These are phyloP conservation scores for Themeda triandra DNA, from an alignment of 176 grass and related monocot species.

Conservation along the genomic window DNA sequence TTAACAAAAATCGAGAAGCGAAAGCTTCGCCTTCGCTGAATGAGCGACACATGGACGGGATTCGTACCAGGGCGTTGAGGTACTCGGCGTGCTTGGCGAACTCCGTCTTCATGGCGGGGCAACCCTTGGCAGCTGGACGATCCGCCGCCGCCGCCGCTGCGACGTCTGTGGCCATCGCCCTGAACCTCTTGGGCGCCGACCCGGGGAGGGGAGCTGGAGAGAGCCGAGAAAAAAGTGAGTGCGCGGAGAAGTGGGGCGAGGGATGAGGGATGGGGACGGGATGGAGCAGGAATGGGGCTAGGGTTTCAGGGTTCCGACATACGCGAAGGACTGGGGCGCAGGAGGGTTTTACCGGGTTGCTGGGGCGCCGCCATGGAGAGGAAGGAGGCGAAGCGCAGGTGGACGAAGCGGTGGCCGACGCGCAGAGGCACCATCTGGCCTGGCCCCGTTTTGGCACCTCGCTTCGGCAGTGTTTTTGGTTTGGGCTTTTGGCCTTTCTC, in stretches of 20 bases:
- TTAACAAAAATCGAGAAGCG: background rate
- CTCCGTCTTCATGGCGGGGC: slow-evolving; percentile 45
- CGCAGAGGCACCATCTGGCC: slow-evolving; percentile 24
- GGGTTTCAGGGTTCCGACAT: background rate
- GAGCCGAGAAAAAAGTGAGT: background rate
- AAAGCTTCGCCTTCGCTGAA: background rate
- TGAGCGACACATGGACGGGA: background rate
- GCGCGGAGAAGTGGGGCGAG: background rate
- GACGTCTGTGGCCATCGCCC: slow-evolving; percentile 38
- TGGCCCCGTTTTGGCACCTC: background rate
- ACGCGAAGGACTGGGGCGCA: background rate
- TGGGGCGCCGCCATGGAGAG: slow-evolving; percentile 40
- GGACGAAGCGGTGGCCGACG: slow-evolving; percentile 22
- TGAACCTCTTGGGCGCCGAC: slow-evolving; percentile 36
- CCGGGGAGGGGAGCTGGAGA: slow-evolving; percentile 19
- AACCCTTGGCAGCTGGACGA: background rate
- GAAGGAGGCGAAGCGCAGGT: background rate
- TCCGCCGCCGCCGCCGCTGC: background rate
- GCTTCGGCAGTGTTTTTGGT: background rate
- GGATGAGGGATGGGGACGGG: background rate
- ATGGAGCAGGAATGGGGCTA: background rate
- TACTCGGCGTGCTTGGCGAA: slow-evolving; percentile 43
- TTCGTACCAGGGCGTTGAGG: slow-evolving; percentile 43
- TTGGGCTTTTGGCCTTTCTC: background rate
- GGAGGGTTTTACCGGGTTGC: slow-evolving; percentile 30